Conservation (phyloP, 108 stramenopile genomes). For the Stephanodiscus triporus region DNA sequence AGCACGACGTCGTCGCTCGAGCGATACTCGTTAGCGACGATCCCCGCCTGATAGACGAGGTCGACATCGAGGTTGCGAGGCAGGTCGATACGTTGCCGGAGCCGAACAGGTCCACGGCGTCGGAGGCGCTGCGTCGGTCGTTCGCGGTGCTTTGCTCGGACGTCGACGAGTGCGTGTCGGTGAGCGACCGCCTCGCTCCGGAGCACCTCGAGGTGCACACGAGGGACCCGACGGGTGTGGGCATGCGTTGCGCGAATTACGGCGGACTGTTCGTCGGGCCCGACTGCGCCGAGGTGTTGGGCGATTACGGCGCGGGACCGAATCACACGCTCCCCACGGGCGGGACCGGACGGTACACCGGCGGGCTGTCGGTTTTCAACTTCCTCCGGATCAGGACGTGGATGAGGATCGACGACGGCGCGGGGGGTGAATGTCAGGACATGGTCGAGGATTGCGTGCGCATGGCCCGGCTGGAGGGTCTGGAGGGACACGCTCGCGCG, state of each 20-base stretch:
- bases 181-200: constrained; percentile 92
- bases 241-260: constrained; percentile 82
- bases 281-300: constrained; percentile 96
- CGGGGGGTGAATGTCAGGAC: constrained; percentile 54
- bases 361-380: constrained; percentile 95
- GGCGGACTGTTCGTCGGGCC: constrained; percentile 96
- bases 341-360: constrained; percentile 97
- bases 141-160: constrained; percentile 86
- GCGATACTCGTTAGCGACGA: constrained; percentile 88
- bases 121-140: constrained; percentile 75
- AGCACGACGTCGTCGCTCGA: constrained; percentile 97
- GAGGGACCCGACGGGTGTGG: constrained; percentile 73
- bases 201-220: constrained; percentile 99
- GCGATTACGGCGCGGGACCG: constrained; percentile 99
- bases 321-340: constrained; percentile 99
- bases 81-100: constrained; percentile 87
- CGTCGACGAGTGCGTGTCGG: constrained; percentile 84
- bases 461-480: constrained; percentile 97
- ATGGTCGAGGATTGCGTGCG: constrained; percentile 92
- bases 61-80: constrained; percentile 70
- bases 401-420: constrained; percentile 87
- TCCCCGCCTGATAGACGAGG: constrained; percentile 59
- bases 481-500: constrained; percentile 97
- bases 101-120: constrained; percentile 86
- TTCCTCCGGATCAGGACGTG: constrained; percentile 97